phyloP scores from a whole-genome alignment of 371 early-diverging fungal species.

The Zancudomyces culisetae region DNA sequence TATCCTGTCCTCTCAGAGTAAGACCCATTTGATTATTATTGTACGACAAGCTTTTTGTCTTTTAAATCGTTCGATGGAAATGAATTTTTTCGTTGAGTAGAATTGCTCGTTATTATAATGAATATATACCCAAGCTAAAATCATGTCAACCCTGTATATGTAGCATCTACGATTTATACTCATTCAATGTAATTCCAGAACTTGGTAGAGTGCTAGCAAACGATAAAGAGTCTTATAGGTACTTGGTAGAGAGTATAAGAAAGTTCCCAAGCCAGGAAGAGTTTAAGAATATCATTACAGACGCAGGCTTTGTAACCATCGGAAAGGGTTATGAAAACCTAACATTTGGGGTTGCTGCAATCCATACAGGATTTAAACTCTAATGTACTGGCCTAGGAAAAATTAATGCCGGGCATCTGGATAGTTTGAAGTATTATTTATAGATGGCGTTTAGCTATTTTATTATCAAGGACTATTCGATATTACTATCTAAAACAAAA shows the following conservation, averaged over 20 bases:
- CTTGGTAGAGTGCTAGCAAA: constrained; percentile 76
- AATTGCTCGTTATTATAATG: neutral
- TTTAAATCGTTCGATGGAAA: neutral
- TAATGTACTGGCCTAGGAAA: no score
- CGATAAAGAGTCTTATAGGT: constrained; percentile 86
- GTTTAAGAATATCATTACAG: constrained; percentile 76
- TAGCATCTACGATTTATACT: constrained; percentile 70
- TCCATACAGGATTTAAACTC: constrained; percentile 77
- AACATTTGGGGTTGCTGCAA: constrained; percentile 91
- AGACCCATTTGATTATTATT: neutral
- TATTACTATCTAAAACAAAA: no score
- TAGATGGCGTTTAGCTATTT: no score
- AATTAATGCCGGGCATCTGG: no score
- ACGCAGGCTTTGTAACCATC: constrained; percentile 76
- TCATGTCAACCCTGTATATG: neutral
- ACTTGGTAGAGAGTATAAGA: constrained; percentile 94
- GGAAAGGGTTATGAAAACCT: constrained; percentile 82
- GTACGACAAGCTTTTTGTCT: neutral
- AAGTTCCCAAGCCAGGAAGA: constrained; percentile 80
- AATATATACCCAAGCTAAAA: no score
- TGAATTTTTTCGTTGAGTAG: neutral
- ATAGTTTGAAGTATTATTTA: no score
- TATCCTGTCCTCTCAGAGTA: constrained; percentile 56
- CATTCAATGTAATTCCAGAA: constrained; percentile 82
- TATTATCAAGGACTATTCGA: no score